Evolutionary conservation across 768 basidiomycete genomes (phyloP), one percentile per base, ranked within the genome.

Genomic region (Lentinula detonsa): DNA sequence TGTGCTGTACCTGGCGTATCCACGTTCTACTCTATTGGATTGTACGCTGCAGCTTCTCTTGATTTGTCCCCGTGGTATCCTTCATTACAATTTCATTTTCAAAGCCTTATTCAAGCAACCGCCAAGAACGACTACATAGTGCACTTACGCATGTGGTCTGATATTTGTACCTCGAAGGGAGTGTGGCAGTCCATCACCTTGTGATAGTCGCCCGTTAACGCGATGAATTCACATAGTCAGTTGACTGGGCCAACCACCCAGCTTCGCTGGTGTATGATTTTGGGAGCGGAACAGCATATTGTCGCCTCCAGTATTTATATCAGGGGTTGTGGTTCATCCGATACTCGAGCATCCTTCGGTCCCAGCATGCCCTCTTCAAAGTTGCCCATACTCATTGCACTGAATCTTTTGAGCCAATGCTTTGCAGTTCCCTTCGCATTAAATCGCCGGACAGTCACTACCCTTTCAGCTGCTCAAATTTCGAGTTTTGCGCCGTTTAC

Each of bases 401-500:
- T 57, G 39, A 46, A 21, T 45, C 15, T 11, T 4, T 28, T 57
- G 13, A 15, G 28, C 40, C 40, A 35, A 40, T 56, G 54, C 23
- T 23, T 57, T 10, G 56, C 58, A 21, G 21, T 15, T 15, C 50
- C 58, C 31, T 39, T 51, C n/a, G 28, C 50, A 13, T 15, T 37
- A 11, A n/a, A 8, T 21, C 48, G 18, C 9, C 11, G 50, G 34
- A 49, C 58, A 2, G 58, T 39, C 13, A 50, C 46, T 18, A 34
- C 58, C 21, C 46, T 61, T n/a, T 56, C 74, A 1, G 10, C 67
- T 1, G 28, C 60, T 0, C 64, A 73, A 60, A 62, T 78, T n/a
- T 61, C 68, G 4, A 64, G 55, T 31, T 71, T 74, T 45, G 67
- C 69, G 3, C 76, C 77, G 8, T 80, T 72, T 46, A 69, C 75